Evolutionary conservation across 1,284 basidiomycete species (phyloP), one percentile per base, ranked within the genome.

Genomic region (Trametes versicolor): DNA sequence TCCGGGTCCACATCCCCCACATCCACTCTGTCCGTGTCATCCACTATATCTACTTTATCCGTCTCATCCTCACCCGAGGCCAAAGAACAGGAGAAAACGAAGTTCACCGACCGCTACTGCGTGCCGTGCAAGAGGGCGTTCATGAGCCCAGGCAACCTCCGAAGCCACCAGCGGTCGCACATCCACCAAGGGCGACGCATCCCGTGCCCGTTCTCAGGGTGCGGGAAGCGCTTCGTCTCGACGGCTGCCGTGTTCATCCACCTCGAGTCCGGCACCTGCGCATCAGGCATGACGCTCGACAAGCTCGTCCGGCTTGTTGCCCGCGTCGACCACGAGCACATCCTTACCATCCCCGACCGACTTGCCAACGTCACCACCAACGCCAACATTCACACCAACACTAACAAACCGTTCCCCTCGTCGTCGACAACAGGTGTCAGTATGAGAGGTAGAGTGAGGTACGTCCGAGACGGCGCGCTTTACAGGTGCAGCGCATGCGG

Each of bases 401-500:
- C n/a, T n/a, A n/a, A n/a, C n/a, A 17, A 45, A 6, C 13, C 13
- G 41, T 45, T 21, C n/a, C n/a, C 41, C 9, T 25, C 39, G 6
- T 41, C 39, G 39, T 10, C 39, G 15, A 17, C 39, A 4, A 15
- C 39, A 4, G 39, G 8, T 10, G 56, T 51, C 29, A 50, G 27
- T 5, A 12, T 10, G 8, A 57, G 29, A 25, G 72, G 66, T 65
- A 78, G 79, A 49, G 79, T 78, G 6, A 68, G 73, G 36, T 72
- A 60, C 17, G 15, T 77, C 4, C 81, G 75, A 74, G 79, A 81
- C 62, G 79, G 78, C 10, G 2, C 10, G 17, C 65, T 63, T 7
- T 82, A 76, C 72, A 79, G 80, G 65, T 83, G 81, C 72, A 75
- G 77, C 66, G 66, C 81, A 56, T 72, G 71, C 62, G 68, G 70